These are phyloP conservation scores for Phialocephala subalpina DNA, from an alignment of 2,329 filamentous ascomycete species.

Conservation along the genomic window DNA sequence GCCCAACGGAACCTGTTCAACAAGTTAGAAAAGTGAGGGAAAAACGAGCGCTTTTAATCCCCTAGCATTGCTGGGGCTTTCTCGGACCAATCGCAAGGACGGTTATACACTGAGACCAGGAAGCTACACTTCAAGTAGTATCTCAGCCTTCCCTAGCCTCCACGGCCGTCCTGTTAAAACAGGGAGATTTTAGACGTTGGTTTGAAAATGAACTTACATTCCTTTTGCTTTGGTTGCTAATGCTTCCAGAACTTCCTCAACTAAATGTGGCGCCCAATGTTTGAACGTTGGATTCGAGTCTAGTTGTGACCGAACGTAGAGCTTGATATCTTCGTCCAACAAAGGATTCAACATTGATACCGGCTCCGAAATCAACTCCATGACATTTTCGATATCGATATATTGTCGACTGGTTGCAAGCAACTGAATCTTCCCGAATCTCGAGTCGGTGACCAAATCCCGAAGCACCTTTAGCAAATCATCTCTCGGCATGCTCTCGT, in stretches of 20 bases:
- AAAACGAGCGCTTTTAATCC: neutral
- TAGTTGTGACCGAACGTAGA: neutral
- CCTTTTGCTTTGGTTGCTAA: slow-evolving; percentile 28
- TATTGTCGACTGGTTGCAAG: slow-evolving; percentile 24
- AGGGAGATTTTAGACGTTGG: too few species aligned
- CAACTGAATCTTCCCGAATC: slow-evolving; percentile 23
- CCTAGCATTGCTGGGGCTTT: neutral
- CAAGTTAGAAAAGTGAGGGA: neutral
- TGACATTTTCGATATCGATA: slow-evolving; percentile 20
- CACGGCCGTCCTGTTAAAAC: too few species aligned
- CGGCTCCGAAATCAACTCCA: slow-evolving; percentile 12
- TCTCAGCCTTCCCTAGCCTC: too few species aligned
- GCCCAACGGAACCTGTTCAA: slow-evolving; percentile 40
- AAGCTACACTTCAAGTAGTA: too few species aligned
- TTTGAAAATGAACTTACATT: slow-evolving; percentile 28
- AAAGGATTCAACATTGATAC: slow-evolving; percentile 17
- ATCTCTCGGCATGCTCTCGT: slow-evolving; percentile 29
- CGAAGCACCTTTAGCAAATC: slow-evolving; percentile 19
- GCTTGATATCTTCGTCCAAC: slow-evolving; percentile 15
- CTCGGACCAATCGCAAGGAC: too few species aligned
- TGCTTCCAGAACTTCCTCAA: slow-evolving; percentile 14
- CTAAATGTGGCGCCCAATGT: slow-evolving; percentile 11
- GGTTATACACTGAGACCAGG: too few species aligned
- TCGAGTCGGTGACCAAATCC: slow-evolving; percentile 32
- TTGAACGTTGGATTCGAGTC: slow-evolving; percentile 16